Evolutionary conservation across 305 asterid genomes (phyloP), one percentile per base, ranked within the genome.

Genomic region (Fraxinus velutina): DNA sequence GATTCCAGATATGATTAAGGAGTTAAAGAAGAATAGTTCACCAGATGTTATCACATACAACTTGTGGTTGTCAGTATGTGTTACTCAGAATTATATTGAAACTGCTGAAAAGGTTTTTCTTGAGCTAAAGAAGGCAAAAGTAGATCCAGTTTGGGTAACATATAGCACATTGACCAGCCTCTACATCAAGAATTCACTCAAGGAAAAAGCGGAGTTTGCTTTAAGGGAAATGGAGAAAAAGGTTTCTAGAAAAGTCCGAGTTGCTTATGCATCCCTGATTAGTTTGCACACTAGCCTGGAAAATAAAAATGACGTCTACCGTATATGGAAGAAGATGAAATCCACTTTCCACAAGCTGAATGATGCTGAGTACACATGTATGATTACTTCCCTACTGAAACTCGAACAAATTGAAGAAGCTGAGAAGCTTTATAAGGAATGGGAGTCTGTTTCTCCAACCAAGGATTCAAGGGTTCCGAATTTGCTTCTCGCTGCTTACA

Each of bases 111-210:
- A 82, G 86, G 89, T 93, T 1, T 86, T 89, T 22, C 84, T 86
- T 44, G 97, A 92, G 76, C 87, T 90, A 64, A 86, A 79, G 80
- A 92, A 88, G 88, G 89, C 89, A 73, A 90, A 84, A 80, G 76
- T 90, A 24, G 92, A 91, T 82, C 97, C 98, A 3, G 96, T 90
- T 74, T 95, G 99, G 99, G 78, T 95, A 70, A 95, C 99, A 2
- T 89, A 91, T 87, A 95, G 98, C 90, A 92, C 95, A 36, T 19
- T 95, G 89, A 83, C 97, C 73, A 92, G 86, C 87, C 88, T 95
- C 81, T 95, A 92, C 83, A 87, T 88, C 79, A 95, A 90, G 87
- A 90, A 86, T 78, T 92, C 96, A 6, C 90, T 90, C 29, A 80
- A 12, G 52, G 93, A 91, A 33, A 93, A 95, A 80, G 99, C 99